Evolutionary conservation across 345 rosid genomes (phyloP).

Genomic region (Rhodamnia rubescens): DNA sequence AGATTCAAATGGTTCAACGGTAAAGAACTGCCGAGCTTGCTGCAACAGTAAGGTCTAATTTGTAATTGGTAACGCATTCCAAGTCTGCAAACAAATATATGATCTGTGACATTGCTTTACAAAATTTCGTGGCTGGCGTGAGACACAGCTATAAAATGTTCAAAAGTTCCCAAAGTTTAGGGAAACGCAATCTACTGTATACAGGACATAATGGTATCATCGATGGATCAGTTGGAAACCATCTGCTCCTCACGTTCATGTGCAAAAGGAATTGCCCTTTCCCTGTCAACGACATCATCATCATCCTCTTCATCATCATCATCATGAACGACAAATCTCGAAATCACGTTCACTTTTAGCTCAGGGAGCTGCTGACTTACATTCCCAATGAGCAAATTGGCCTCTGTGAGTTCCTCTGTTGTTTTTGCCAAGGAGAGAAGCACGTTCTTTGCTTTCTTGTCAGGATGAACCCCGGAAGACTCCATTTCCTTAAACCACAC

Average conservation of each 20-base stretch:
- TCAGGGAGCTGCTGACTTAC: neutral
- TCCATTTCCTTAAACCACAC: constrained; percentile 88
- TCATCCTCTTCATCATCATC: neutral
- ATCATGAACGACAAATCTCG: neutral
- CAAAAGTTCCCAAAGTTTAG: neutral
- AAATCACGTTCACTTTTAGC: neutral
- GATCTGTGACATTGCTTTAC: neutral
- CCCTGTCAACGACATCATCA: neutral
- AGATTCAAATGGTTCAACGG: neutral
- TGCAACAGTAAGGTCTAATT: neutral
- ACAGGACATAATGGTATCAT: neutral
- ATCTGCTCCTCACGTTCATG: neutral
- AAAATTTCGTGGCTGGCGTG: neutral
- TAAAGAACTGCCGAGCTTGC: neutral
- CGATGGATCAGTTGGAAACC: neutral
- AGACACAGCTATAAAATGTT: neutral
- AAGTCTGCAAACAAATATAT: neutral
- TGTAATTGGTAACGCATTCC: neutral
- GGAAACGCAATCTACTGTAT: neutral
- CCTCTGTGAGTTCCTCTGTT: constrained; percentile 55
- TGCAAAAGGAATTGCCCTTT: neutral
- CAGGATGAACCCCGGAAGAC: constrained; percentile 47
- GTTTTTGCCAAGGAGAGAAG: constrained; percentile 71
- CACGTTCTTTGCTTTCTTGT: constrained; percentile 83
- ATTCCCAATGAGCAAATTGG: constrained; percentile 41